phyloP scores from a whole-genome alignment of 305 asterid genomes.

The Solanum chacoense region DNA sequence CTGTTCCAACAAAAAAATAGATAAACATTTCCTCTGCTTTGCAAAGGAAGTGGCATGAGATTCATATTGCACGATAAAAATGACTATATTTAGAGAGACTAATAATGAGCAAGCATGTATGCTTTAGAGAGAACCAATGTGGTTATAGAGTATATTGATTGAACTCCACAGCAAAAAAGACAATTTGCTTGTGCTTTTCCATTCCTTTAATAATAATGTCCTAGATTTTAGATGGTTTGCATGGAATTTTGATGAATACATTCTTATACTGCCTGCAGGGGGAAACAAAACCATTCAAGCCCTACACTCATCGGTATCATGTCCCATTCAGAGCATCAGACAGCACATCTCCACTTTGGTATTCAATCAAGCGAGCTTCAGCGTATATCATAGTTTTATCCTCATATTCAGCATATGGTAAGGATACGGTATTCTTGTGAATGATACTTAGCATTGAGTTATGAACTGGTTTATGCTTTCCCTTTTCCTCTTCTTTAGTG shows the following conservation, averaged over 20 bases:
- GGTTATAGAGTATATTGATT: background rate
- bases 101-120: background rate
- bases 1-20: background rate
- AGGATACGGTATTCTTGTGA: background rate
- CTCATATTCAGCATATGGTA: conserved; percentile 81
- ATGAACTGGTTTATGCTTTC: background rate
- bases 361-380: conserved; percentile 82
- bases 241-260: background rate
- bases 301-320: conserved; percentile 54
- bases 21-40: background rate
- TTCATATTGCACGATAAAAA: background rate
- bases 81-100: background rate
- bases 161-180: background rate
- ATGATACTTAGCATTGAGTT: background rate
- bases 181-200: background rate
- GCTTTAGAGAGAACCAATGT: background rate
- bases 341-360: conserved; percentile 71
- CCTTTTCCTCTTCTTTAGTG: background rate
- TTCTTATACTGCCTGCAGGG: conserved; percentile 43
- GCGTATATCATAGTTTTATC: conserved; percentile 77
- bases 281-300: conserved; percentile 66
- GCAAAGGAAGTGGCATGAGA: background rate
- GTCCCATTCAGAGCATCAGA: conserved; percentile 49
- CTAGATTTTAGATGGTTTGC: background rate
- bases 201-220: background rate